Percentiles rank a stretch among this genome's conserved stretches.
These are phyloP conservation scores for Pyropia yezoensis DNA, from an alignment of 23 red algal species.

Conservation along the genomic window DNA sequence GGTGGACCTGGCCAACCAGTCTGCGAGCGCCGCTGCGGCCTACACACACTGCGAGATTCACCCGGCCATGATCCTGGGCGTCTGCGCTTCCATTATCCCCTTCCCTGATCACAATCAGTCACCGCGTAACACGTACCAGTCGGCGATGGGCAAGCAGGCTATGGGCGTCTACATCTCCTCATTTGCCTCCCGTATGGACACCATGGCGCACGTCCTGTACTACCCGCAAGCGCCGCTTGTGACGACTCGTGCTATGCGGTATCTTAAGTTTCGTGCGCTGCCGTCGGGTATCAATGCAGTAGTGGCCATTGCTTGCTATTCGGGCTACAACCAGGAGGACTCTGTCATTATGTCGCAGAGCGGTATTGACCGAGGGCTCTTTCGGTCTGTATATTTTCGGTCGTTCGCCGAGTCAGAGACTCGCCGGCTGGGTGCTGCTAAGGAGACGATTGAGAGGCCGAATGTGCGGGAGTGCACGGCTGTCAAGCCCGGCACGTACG, in stretches of 20 bases:
- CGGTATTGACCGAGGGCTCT: slow-evolving; percentile 87
- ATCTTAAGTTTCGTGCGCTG: slow-evolving; percentile 93
- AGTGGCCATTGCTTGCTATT: slow-evolving; percentile 99
- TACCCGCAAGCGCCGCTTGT: slow-evolving; percentile 98
- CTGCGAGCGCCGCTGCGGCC: slow-evolving; percentile 10
- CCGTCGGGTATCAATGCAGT: slow-evolving; percentile 97
- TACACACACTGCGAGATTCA: slow-evolving; percentile 99
- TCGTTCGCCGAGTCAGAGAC: slow-evolving; percentile 82
- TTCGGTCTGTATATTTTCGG: slow-evolving; percentile 90
- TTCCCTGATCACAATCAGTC: slow-evolving; percentile 99
- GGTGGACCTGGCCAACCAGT: slow-evolving; percentile 62
- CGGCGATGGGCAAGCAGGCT: slow-evolving; percentile 99
- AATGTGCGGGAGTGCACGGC: slow-evolving; percentile 44
- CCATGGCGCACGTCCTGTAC: slow-evolving; percentile 95
- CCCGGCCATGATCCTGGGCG: slow-evolving; percentile 95
- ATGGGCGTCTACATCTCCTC: slow-evolving; percentile 99
- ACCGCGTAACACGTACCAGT: slow-evolving; percentile 98
- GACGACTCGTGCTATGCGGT: slow-evolving; percentile 85
- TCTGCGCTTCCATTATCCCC: slow-evolving; percentile 99
- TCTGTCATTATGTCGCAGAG: slow-evolving; percentile 95
- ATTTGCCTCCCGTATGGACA: slow-evolving; percentile 96
- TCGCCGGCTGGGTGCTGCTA: slow-evolving; percentile 48
- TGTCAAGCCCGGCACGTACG: slow-evolving; percentile 78
- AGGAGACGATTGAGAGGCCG: slow-evolving; percentile 76
- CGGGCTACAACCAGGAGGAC: slow-evolving; percentile 99